Base-by-base conservation (phyloP, 164 flowering plant genomes). In the Taxillus chinensis region DNA sequence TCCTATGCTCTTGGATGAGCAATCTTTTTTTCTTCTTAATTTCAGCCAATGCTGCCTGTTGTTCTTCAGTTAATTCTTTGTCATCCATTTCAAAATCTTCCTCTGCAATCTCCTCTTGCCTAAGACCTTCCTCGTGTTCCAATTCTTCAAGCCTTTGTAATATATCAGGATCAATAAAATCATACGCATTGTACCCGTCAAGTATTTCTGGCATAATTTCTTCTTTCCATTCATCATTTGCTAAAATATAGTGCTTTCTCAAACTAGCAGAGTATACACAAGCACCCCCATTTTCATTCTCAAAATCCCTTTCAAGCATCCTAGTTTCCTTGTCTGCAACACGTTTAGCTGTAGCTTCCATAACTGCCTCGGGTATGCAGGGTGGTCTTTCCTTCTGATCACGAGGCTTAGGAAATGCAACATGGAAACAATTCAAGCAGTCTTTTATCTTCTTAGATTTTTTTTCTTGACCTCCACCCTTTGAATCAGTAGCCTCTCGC, bases 241-340 rank as follows among this genome's bases (percentile, higher is more conserved):
- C 82, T 46, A 91, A 73, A 45, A 91, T 73, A 58, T 91, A 87
- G 65, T 83, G 76, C 79, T 85, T 89, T 77, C 55, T 86, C 79
- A 89, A 70, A 72, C 73, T 83, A 42, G 90, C 85, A 67, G 96
- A 85, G 77, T 85, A 87, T 2, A 89, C 96, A 72, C 93, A 91
- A n/a, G 96, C 91, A 51, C 93, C 93, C 42, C 87, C 96, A 71
- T 89, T 87, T 71, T 87, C 95, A 54, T 89, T 40, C 71, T 89
- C 95, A 70, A 87, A 66, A 64, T 92, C 98, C 73, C 62, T 89
- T 68, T 92, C 98, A 41, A 89, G 85, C 67, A 83, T 82, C 72
- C 73, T 79, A 75, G 80, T 83, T 68, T 83, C 82, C 60, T 70
- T 68, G 57, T 76, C 86, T 4, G 76, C 79, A 46, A 76, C 80